Evolutionary conservation across 768 basidiomycete genomes (phyloP).

Genomic region (Mycena latifolia): DNA sequence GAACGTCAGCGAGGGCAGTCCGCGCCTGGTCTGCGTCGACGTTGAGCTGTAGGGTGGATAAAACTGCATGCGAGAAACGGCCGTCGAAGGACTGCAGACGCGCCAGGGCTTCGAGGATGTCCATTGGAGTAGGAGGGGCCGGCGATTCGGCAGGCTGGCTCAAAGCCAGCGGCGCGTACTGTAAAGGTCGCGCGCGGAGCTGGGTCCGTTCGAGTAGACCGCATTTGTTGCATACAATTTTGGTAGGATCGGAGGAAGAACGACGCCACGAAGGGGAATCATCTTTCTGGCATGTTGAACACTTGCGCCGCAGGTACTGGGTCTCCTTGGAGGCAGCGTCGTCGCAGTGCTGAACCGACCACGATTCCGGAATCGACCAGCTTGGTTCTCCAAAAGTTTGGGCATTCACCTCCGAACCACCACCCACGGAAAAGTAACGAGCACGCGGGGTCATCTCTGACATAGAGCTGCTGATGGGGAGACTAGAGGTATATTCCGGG

Average conservation of each 20-base stretch:
- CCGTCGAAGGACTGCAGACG: slow-evolving; percentile 27
- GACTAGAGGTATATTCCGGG: too few relatives aligned
- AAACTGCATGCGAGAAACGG: slow-evolving; percentile 7
- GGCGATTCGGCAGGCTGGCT: too few relatives aligned
- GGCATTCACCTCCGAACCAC: too few relatives aligned
- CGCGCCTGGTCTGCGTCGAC: slow-evolving; percentile 1
- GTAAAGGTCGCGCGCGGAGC: slow-evolving; percentile 74
- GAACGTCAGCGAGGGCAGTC: slow-evolving; percentile 1
- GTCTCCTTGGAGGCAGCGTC: too few relatives aligned
- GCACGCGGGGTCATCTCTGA: too few relatives aligned
- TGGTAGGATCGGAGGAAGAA: slow-evolving; percentile 88
- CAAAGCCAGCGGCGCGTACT: too few relatives aligned
- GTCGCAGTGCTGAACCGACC: too few relatives aligned
- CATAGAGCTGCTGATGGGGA: too few relatives aligned
- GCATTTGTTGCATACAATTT: slow-evolving; percentile 95
- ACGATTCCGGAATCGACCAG: too few relatives aligned
- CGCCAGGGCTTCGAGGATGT: slow-evolving; percentile 21
- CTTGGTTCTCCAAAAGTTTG: too few relatives aligned
- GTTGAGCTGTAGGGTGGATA: slow-evolving; percentile 7
- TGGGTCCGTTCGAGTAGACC: slow-evolving; percentile 93
- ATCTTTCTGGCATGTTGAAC: slow-evolving; percentile 93
- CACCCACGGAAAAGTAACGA: too few relatives aligned
- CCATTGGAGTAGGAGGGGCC: slow-evolving; percentile 22
- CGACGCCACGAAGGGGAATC: slow-evolving; percentile 92
- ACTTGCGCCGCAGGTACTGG: slow-evolving; percentile 70